Percentiles rank a stretch among this genome's conserved stretches.
These are phyloP conservation scores for Pseudonitzschia multiseries DNA, from an alignment of 108 stramenopile genomes.

Conservation along the genomic window DNA sequence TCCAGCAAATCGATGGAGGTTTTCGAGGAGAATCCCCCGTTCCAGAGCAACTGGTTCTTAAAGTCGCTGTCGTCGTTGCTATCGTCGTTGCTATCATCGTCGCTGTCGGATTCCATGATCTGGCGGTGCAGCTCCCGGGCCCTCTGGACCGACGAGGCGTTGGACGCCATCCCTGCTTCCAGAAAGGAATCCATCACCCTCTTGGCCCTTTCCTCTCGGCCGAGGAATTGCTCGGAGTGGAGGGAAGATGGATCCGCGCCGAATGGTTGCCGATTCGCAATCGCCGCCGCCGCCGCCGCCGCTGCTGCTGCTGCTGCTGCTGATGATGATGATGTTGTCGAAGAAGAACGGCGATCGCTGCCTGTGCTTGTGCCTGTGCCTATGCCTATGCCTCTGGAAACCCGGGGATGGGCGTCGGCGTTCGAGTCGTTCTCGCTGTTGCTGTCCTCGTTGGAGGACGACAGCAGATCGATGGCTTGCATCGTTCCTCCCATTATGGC, in stretches of 20 bases:
- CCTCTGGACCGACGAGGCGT: not conserved
- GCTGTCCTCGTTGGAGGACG: not conserved
- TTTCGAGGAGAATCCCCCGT: not conserved
- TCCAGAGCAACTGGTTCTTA: not conserved
- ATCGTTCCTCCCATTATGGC: too few species aligned
- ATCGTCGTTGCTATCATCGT: not conserved
- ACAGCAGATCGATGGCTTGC: conserved; percentile 1
- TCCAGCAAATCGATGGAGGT: not conserved
- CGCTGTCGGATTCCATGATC: not conserved
- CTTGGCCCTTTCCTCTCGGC: not conserved
- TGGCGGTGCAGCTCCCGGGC: not conserved
- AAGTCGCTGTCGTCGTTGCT: not conserved
- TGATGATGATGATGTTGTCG: too few species aligned
- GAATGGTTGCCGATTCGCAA: too few species aligned
- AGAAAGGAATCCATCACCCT: not conserved
- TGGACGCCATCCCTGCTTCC: not conserved
- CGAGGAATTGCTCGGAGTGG: too few species aligned
- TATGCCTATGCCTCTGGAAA: too few species aligned
- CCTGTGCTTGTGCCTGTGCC: too few species aligned
- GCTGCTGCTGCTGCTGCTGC: too few species aligned
- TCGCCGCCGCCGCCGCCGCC: too few species aligned
- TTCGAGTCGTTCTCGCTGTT: not conserved
- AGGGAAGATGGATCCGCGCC: too few species aligned
- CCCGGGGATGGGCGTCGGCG: too few species aligned
- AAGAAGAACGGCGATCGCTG: too few species aligned